phyloP scores from a whole-genome alignment of 1,284 basidiomycete species.

The Papiliotrema nemorosa region DNA sequence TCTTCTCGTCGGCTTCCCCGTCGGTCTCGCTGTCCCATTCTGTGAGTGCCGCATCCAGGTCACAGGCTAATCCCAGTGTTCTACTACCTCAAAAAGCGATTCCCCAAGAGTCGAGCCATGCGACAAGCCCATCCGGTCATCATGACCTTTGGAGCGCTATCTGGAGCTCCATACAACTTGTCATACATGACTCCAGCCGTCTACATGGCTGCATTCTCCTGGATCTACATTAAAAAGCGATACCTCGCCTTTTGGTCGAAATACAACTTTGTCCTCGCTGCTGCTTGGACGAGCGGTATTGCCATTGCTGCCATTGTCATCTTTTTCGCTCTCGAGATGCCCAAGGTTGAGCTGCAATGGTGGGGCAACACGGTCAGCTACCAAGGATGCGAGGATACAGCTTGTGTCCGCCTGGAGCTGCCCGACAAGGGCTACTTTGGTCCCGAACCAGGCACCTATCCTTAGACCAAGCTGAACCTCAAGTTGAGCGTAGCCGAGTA shows the following conservation, averaged over 20 bases:
- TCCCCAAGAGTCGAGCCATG: slow-evolving; percentile 5
- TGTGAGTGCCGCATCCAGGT: slow-evolving; percentile 76
- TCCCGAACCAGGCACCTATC: slow-evolving; percentile 3
- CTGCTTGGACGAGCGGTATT: slow-evolving; percentile 41
- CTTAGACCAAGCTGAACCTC: no score
- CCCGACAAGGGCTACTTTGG: slow-evolving; percentile 18
- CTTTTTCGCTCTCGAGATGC: slow-evolving; percentile 29
- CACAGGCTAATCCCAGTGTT: slow-evolving; percentile 30
- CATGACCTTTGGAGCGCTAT: slow-evolving; percentile 4
- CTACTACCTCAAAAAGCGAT: slow-evolving; percentile 6
- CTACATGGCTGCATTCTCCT: slow-evolving; percentile 24
- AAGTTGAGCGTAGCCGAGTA: no score
- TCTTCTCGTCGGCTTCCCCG: slow-evolving; percentile 63
- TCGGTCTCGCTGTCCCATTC: slow-evolving; percentile 68
- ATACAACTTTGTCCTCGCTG: slow-evolving; percentile 42
- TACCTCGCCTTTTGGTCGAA: slow-evolving; percentile 42
- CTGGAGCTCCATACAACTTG: slow-evolving; percentile 30
- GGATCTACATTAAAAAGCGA: slow-evolving; percentile 28
- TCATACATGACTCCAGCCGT: slow-evolving; percentile 37
- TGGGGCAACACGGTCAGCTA: slow-evolving; percentile 17
- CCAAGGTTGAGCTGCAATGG: slow-evolving; percentile 12
- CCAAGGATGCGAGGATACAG: slow-evolving; percentile 11
- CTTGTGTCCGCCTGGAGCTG: slow-evolving; percentile 8
- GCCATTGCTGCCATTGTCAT: slow-evolving; percentile 37
- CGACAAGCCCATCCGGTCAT: slow-evolving; percentile 12